Percentiles rank a stretch among this genome's conserved stretches.
Evolutionary conservation across 169 alveolate species (phyloP).

Genomic region (Pseudocohnilembus persalinus): DNA sequence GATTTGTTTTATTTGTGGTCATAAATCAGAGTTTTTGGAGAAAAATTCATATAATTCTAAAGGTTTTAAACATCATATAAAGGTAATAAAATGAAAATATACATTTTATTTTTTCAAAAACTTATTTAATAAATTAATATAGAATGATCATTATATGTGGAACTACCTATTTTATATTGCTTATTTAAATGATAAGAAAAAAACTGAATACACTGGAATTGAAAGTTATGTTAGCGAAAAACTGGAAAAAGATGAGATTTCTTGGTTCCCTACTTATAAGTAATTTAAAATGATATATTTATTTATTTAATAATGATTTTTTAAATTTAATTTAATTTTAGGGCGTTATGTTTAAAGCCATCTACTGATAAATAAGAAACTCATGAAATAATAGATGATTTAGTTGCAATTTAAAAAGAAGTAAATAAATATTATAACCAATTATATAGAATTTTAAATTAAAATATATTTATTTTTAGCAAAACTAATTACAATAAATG

Average conservation of each 20-base stretch:
- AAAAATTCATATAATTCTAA: conserved; percentile 54
- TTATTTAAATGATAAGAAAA: conserved; percentile 57
- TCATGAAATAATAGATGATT: conserved; percentile 16
- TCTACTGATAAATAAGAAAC: conserved; percentile 12
- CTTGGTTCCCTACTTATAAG: conserved; percentile 50
- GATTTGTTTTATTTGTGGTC: conserved; percentile 66
- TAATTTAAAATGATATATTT: neutral
- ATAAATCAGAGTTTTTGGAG: conserved; percentile 59
- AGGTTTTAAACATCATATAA: conserved; percentile 54
- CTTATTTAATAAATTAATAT: no score
- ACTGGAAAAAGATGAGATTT: conserved; percentile 33
- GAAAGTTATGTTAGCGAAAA: conserved; percentile 60
- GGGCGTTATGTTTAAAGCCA: conserved; percentile 29
- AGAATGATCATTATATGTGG: conserved; percentile 64
- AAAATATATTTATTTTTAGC: neutral
- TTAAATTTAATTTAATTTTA: neutral
- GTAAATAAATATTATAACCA: neutral
- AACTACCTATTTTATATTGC: conserved; percentile 68
- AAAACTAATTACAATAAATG: neutral
- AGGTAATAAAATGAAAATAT: neutral
- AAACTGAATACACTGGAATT: conserved; percentile 70
- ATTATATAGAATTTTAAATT: no score
- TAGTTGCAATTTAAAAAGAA: conserved; percentile 10
- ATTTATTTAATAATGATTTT: no score
- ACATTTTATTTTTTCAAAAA: neutral